These are phyloP conservation scores for Eucommia ulmoides DNA, from an alignment of 257 asterid genomes.

Conservation along the genomic window DNA sequence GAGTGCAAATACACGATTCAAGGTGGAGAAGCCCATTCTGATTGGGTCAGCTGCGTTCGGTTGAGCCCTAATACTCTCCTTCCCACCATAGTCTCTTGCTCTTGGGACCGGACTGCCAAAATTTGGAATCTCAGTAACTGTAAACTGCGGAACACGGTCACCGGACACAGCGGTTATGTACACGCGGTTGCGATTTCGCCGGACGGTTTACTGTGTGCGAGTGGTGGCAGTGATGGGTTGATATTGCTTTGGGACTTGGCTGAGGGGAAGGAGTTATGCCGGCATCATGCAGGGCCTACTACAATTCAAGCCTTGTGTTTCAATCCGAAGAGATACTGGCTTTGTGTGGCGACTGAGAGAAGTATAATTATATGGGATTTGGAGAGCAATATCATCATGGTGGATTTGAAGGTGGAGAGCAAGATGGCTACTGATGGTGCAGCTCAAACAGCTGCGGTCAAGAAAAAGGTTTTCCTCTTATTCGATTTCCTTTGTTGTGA, in stretches of 20 bases:
- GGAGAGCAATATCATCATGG: constrained; percentile 74
- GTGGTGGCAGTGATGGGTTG: constrained; percentile 16
- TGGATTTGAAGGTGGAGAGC: constrained; percentile 66
- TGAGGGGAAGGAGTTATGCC: constrained; percentile 8
- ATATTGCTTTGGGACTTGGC: constrained; percentile 55
- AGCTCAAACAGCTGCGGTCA: constrained; percentile 26
- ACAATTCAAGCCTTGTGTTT: constrained; percentile 11
- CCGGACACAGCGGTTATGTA: constrained; percentile 18
- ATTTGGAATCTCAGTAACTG: constrained; percentile 64
- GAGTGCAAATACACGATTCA: constrained; percentile 61
- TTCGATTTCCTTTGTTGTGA: too few species aligned
- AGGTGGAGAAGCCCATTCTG: constrained; percentile 44
- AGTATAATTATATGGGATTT: constrained; percentile 84
- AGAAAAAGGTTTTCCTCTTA: constrained; percentile 74
- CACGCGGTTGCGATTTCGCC: constrained; percentile 18
- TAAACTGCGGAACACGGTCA: constrained; percentile 26
- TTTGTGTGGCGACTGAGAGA: constrained; percentile 14
- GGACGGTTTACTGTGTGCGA: constrained; percentile 16
- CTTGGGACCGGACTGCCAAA: constrained; percentile 70
- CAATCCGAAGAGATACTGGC: constrained; percentile 24
- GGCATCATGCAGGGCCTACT: constrained; percentile 7
- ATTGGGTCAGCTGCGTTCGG: constrained; percentile 71
- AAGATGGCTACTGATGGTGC: constrained; percentile 41
- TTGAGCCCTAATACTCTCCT: constrained; percentile 45
- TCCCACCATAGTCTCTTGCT: constrained; percentile 64